phyloP scores from a whole-genome alignment of 495 filamentous ascomycete genomes.

The Darksidea phi region DNA sequence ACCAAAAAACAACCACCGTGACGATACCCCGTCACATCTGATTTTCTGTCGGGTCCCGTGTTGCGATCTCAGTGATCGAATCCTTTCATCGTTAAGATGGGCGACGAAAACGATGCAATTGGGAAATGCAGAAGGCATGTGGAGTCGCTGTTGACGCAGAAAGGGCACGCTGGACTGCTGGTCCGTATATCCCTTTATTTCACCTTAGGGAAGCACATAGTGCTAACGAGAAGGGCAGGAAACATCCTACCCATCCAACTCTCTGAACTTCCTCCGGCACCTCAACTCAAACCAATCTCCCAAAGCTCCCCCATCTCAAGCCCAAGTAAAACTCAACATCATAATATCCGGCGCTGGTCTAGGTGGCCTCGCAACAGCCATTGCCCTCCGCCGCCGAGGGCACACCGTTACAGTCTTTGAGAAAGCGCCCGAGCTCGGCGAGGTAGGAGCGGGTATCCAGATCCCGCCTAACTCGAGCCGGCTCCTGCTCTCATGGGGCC shows the following conservation, averaged over 20 bases:
- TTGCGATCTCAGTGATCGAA: neutral
- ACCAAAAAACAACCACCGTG: neutral
- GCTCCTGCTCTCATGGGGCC: conserved; percentile 40
- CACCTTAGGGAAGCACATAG: neutral
- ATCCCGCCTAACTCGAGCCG: conserved; percentile 35
- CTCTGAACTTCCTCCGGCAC: conserved; percentile 9
- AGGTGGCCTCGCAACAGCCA: conserved; percentile 53
- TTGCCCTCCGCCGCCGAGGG: conserved; percentile 48
- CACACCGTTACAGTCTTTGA: conserved; percentile 53
- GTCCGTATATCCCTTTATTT: neutral
- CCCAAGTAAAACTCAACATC: conserved; percentile 43
- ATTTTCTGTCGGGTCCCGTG: no score
- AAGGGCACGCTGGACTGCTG: neutral
- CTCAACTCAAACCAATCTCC: neutral
- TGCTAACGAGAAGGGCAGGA: conserved; percentile 1
- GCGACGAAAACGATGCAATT: neutral
- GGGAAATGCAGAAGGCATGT: conserved; percentile 15
- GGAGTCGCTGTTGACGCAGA: conserved; percentile 9
- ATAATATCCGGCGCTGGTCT: conserved; percentile 53
- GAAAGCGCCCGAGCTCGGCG: conserved; percentile 46
- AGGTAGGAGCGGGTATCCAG: conserved; percentile 44
- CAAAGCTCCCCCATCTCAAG: neutral
- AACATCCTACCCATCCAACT: conserved; percentile 22
- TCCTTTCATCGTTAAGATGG: neutral
- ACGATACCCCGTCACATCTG: no score